phyloP scores from a whole-genome alignment of 306 rosid genomes.

The Begonia loranthoides region DNA sequence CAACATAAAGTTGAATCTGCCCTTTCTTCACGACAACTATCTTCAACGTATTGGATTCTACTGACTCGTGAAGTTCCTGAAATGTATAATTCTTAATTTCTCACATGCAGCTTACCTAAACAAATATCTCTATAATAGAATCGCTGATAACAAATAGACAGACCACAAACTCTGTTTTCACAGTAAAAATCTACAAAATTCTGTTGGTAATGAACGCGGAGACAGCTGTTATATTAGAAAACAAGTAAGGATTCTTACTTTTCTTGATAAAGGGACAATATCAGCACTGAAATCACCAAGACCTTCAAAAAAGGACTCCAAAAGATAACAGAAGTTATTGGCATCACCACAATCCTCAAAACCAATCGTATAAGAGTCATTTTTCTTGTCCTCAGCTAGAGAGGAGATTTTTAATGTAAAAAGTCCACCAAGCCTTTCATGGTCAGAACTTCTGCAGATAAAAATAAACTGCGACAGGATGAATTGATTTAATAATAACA shows the following conservation, averaged over 20 bases:
- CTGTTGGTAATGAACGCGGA: no score
- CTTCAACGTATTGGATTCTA: conserved; percentile 31
- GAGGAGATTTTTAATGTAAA: conserved; percentile 33
- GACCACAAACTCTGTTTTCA: no score
- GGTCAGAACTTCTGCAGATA: conserved; percentile 40
- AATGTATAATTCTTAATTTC: background rate
- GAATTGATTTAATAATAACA: background rate
- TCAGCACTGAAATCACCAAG: conserved; percentile 53
- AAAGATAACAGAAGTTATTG: conserved; percentile 56
- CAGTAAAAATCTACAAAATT: no score
- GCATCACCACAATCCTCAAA: conserved; percentile 72
- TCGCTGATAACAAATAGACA: no score
- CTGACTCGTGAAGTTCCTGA: conserved; percentile 58
- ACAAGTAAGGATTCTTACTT: conserved; percentile 25
- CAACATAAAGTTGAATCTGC: conserved; percentile 73
- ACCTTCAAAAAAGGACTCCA: conserved; percentile 62
- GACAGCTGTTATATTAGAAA: background rate
- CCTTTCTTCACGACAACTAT: conserved; percentile 63
- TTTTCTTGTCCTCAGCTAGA: conserved; percentile 19
- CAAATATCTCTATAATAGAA: no score
- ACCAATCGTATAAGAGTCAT: conserved; percentile 47
- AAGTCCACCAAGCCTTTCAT: conserved; percentile 41
- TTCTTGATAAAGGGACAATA: conserved; percentile 45
- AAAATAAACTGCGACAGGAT: conserved; percentile 39
- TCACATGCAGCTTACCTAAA: no score